Conservation (phyloP, 2,329 filamentous ascomycete genomes). For the Sarocladiaceae sp. region DNA sequence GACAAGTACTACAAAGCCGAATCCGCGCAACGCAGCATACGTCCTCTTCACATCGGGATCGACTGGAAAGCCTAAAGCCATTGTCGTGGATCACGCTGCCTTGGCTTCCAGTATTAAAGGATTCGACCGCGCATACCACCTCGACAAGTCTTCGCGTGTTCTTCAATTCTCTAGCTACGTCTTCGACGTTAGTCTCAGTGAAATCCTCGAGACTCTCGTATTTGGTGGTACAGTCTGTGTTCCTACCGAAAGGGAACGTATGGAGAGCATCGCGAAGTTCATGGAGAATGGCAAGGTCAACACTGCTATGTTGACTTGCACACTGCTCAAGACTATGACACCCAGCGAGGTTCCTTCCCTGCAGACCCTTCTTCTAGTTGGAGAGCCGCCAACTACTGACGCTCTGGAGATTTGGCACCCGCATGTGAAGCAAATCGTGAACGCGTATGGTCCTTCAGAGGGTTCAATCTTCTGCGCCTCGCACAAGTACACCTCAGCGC, state of each 20-base stretch:
- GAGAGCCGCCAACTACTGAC: conserved; percentile 26
- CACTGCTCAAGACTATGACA: conserved; percentile 10
- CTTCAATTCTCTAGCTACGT: conserved; percentile 41
- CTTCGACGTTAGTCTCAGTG: conserved; percentile 40
- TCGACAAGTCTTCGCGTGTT: conserved; percentile 21
- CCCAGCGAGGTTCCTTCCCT: conserved; percentile 11
- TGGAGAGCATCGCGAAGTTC: conserved; percentile 10
- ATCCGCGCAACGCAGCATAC: no score
- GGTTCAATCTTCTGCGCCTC: conserved; percentile 20
- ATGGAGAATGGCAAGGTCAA: conserved; percentile 12
- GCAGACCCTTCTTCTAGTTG: conserved; percentile 14
- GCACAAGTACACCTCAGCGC: not conserved
- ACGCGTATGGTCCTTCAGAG: conserved; percentile 36
- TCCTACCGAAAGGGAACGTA: conserved; percentile 28
- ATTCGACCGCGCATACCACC: no score
- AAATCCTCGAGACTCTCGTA: conserved; percentile 38
- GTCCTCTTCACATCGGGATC: no score
- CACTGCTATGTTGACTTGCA: conserved; percentile 5
- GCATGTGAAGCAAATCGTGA: conserved; percentile 28
- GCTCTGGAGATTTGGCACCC: conserved; percentile 12
- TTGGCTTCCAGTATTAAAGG: no score
- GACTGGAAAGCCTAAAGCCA: no score
- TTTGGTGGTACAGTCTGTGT: conserved; percentile 33
- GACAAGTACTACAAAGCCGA: no score
- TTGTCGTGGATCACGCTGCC: no score